Evolutionary conservation across 371 early-diverging fungal species (phyloP).

Genomic region (Mucor sp.): DNA sequence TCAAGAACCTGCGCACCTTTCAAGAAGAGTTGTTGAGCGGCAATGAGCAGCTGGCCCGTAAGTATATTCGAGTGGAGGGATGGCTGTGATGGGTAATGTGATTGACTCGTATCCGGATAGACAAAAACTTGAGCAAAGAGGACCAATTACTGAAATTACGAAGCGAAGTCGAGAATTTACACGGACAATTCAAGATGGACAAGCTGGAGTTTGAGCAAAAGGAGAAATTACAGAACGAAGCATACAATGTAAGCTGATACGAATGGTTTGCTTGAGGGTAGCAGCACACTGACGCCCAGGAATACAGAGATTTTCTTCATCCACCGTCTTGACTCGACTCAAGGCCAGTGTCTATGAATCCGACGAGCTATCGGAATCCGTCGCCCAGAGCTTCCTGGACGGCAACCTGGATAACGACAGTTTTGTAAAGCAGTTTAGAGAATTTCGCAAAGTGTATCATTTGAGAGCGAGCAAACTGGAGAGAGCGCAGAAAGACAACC

Average conservation of each 20-base stretch:
- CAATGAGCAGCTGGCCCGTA: slow-evolving; percentile 61
- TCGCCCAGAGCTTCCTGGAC: slow-evolving; percentile 62
- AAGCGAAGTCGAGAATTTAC: slow-evolving; percentile 38
- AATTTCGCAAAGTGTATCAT: slow-evolving; percentile 65
- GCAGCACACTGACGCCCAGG: neutral
- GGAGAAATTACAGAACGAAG: slow-evolving; percentile 57
- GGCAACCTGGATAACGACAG: slow-evolving; percentile 60
- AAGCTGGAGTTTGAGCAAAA: slow-evolving; percentile 50
- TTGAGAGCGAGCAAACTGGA: slow-evolving; percentile 63
- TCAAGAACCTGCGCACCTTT: slow-evolving; percentile 53
- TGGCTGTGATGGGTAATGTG: neutral
- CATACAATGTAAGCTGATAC: slow-evolving; percentile 48
- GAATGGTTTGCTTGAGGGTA: too few relatives aligned
- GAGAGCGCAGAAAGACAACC: slow-evolving; percentile 46
- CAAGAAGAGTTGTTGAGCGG: slow-evolving; percentile 59
- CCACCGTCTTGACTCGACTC: slow-evolving; percentile 57
- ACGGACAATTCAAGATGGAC: slow-evolving; percentile 37
- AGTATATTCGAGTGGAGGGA: slow-evolving; percentile 7
- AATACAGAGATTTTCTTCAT: slow-evolving; percentile 55
- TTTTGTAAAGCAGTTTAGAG: slow-evolving; percentile 63
- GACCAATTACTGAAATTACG: slow-evolving; percentile 46
- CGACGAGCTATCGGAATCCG: slow-evolving; percentile 64
- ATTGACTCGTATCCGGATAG: slow-evolving; percentile 24
- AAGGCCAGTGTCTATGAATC: slow-evolving; percentile 61
- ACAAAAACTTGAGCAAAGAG: slow-evolving; percentile 52